Evolutionary conservation across 75 land plant species (phyloP).

Genomic region (Cunninghamia lanceolata): DNA sequence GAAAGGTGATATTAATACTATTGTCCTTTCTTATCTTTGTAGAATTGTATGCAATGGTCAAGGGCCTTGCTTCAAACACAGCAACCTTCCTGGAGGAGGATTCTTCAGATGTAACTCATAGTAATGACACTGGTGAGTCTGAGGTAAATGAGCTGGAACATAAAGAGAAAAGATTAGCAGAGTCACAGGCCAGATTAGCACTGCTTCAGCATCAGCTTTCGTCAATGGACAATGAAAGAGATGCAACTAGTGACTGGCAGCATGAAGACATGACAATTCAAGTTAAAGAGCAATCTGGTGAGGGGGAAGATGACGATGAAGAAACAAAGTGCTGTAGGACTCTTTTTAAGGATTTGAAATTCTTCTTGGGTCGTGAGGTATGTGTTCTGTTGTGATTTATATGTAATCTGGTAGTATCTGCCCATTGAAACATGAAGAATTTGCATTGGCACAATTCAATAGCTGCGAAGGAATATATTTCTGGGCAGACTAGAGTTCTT

Average conservation of each 20-base stretch:
- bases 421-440: background rate
- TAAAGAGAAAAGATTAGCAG: constrained; percentile 25
- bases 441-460: background rate
- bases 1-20: background rate
- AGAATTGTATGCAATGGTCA: constrained; percentile 89
- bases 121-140: constrained; percentile 25
- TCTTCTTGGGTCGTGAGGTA: constrained; percentile 90
- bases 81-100: constrained; percentile 9
- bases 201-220: constrained; percentile 83
- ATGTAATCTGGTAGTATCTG: background rate
- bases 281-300: constrained; percentile 37
- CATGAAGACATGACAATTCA: constrained; percentile 46
- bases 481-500: background rate
- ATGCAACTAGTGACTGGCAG: background rate
- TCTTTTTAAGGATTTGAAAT: constrained; percentile 69
- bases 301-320: constrained; percentile 56
- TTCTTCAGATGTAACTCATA: background rate
- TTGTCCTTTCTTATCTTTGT: background rate
- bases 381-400: constrained; percentile 1
- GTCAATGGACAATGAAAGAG: constrained; percentile 42
- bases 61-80: constrained; percentile 50
- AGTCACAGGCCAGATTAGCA: constrained; percentile 66
- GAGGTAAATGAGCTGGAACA: constrained; percentile 26
- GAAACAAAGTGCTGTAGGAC: constrained; percentile 60
- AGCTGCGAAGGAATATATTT: background rate